Evolutionary conservation across 2,329 filamentous ascomycete genomes (phyloP), one percentile per base, ranked within the genome.

Genomic region (Arthrobotrys sinensis): DNA sequence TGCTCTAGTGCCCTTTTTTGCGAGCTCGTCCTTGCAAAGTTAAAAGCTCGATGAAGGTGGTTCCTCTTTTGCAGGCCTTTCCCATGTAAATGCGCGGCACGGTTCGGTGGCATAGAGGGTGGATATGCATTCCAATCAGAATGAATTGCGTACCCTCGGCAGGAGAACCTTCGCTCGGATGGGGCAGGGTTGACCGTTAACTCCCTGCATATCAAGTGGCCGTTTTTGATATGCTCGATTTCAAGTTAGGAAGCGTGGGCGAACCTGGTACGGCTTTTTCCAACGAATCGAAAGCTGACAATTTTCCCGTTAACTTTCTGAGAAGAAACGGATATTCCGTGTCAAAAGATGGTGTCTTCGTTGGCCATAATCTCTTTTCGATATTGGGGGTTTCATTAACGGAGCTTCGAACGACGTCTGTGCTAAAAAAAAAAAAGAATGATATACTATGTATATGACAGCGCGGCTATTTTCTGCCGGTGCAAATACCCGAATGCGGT

Each of bases 31-130:
- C 55, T 60, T 60, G 36, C 36, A 60, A 70, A 70, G 48, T 52
- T 66, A 66, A 73, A 73, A 60, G 38, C 60, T 57, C 34, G 40
- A 40, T 53, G 55, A 50, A 45, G 50, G 57, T 43, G 43, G 32
- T 12, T 36, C 12, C n/a, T 52, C 48, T 62, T 40, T 63, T 67
- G 50, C 45, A 43, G 50, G 64, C 28, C 70, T 34, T 60, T 48
- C 65, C 72, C 72, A 77, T 77, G 73, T 77, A 77, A 67, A 62
- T 77, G 66, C 73, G 73, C 73, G 73, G 66, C 73, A 71, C 73
- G 40, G 72, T 46, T 76, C 65, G 65, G 63, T 66, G 71, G 71
- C 63, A 69, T 46, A 50, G 43, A 52, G 32, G 48, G 34, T 5
- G 28, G 28, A 65, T 45, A 60, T 32, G 66, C 52, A 77, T 77